These are phyloP conservation scores for Hymenoscyphus linearis DNA, from an alignment of 2,329 filamentous ascomycete species.

Conservation along the genomic window DNA sequence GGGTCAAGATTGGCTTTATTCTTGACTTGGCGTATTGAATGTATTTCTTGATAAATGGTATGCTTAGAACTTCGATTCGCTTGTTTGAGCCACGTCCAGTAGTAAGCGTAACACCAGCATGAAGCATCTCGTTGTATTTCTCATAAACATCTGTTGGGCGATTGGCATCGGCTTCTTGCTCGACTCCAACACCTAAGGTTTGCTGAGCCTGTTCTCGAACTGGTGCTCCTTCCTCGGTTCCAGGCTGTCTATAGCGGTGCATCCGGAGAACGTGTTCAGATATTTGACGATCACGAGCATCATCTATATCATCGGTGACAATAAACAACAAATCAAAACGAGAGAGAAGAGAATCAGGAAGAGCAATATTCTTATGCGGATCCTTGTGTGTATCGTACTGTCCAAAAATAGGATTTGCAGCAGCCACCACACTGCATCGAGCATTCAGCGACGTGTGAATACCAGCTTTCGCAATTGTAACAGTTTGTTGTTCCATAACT, in stretches of 20 bases:
- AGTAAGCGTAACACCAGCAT: constrained; percentile 79
- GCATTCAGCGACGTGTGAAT: constrained; percentile 98
- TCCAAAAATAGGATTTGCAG: constrained; percentile 95
- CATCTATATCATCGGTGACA: constrained; percentile 97
- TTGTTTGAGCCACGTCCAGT: constrained; percentile 68
- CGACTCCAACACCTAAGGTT: constrained; percentile 79
- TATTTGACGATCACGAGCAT: constrained; percentile 81
- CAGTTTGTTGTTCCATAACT: constrained; percentile 99
- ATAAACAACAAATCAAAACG: constrained; percentile 98
- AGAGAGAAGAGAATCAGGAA: constrained; percentile 91
- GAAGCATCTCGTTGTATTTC: constrained; percentile 94
- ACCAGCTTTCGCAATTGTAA: constrained; percentile 96
- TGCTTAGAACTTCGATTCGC: constrained; percentile 83
- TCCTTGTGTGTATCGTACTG: constrained; percentile 99
- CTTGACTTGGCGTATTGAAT: constrained; percentile 95
- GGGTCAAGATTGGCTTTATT: constrained; percentile 83
- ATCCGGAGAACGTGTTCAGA: constrained; percentile 96
- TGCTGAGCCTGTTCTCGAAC: constrained; percentile 84
- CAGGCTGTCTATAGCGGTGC: constrained; percentile 90
- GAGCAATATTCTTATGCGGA: constrained; percentile 95
- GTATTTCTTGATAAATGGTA: constrained; percentile 99
- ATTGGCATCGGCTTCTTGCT: constrained; percentile 68
- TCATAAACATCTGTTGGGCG: constrained; percentile 85
- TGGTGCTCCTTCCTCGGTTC: constrained; percentile 88
- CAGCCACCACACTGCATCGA: constrained; percentile 91